Base-by-base conservation (phyloP, 169 alveolate genomes). In the Cryptosporidium meleagridis region DNA sequence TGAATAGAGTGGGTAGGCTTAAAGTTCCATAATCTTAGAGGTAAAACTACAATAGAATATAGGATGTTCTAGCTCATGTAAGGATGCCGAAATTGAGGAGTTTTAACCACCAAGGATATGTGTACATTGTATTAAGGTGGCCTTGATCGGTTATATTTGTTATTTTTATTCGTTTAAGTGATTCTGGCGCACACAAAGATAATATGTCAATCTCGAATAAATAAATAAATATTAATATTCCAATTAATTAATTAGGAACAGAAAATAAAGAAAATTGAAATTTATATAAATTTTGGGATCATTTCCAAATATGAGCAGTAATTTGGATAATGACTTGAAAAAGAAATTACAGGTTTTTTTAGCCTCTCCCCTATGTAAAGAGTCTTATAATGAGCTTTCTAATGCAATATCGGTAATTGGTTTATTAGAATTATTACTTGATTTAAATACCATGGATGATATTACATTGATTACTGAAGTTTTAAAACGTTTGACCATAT, bases 361-460 rank as follows among this genome's bases (percentile, higher is more conserved):
- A 18, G 52, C 80, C 16, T 62, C 73, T 39, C 89, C 89, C 37
- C 68, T 80, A 12, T 80, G 89, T 80, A 62, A 33, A 26, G 89
- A 59, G 31, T 80, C 89, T 35, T 80, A 65, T 45, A 37, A 45
- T 41, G 67, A 65, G 12, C 68, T 80, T 18, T 41, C 62, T 29
- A 65, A 14, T 9, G 53, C 18, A 21, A 80, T 80, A 18, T 59
- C 65, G 0, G 44, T 80, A 45, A 39, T 10, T 23, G 75, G 70
- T 9, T 16, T 80, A 12, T 29, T 80, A 12, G 53, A 80, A 21
- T 31, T 53, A 41, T 41, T 80, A 18, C 21, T 59, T 18, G 33
- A 14, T n/a, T 41, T 69, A 21, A 21, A 80, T 37, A 62, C 18
- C 14, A 29, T 23, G 26, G 75, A 80, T 44, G 89, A 80, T 12